Percentiles rank a stretch among this genome's conserved stretches.
phyloP scores from a whole-genome alignment of 176 grass and related monocot genomes.

The Typha latifolia region DNA sequence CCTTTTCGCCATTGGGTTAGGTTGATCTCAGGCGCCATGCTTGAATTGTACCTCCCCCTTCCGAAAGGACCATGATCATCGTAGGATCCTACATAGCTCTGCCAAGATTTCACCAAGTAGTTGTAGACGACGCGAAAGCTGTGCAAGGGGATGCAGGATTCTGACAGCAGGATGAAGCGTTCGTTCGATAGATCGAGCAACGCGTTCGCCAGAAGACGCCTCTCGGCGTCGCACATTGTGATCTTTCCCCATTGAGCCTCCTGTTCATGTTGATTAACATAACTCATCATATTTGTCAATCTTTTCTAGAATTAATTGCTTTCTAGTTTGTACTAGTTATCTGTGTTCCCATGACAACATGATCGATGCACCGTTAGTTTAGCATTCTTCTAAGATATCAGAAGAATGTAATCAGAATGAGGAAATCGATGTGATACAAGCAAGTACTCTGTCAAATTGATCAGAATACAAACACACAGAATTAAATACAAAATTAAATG shows the following conservation, averaged over 20 bases:
- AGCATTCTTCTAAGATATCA: too few relatives aligned
- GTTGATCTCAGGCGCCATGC: slow-evolving; percentile 27
- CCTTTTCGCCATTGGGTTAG: slow-evolving; percentile 49
- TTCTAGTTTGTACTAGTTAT: too few relatives aligned
- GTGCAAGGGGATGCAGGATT: slow-evolving; percentile 49
- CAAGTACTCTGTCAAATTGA: background rate
- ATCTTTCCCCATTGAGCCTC: slow-evolving; percentile 29
- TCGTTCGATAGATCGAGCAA: slow-evolving; percentile 48
- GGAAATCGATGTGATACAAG: too few relatives aligned
- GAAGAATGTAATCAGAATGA: too few relatives aligned
- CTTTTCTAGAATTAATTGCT: too few relatives aligned
- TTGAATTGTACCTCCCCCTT: slow-evolving; percentile 32
- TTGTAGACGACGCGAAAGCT: slow-evolving; percentile 27
- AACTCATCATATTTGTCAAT: too few relatives aligned
- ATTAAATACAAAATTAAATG: too few relatives aligned
- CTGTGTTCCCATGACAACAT: too few relatives aligned
- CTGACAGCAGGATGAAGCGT: slow-evolving; percentile 65
- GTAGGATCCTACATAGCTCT: slow-evolving; percentile 53
- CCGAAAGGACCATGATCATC: slow-evolving; percentile 36
- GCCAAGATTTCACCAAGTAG: slow-evolving; percentile 29
- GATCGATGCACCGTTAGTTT: too few relatives aligned
- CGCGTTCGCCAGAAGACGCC: slow-evolving; percentile 60
- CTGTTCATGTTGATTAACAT: slow-evolving; percentile 14
- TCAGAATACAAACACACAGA: too few relatives aligned
- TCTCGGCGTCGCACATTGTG: slow-evolving; percentile 58